Evolutionary conservation across 257 asterid genomes (phyloP).

Genomic region (Anisodus tanguticus): DNA sequence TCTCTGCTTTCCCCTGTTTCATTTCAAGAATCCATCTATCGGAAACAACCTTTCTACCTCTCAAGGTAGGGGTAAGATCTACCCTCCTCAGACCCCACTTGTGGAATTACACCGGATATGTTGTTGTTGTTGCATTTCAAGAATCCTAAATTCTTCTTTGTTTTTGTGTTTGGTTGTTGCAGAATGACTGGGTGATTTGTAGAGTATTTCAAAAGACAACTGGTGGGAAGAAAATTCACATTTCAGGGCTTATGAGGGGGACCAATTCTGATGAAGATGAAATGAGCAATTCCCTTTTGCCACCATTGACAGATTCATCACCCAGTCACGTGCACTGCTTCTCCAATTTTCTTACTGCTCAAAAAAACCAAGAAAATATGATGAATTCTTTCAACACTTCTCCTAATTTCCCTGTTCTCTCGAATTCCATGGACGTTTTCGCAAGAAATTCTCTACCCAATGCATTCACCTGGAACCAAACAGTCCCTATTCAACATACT

Average conservation of each 20-base stretch:
- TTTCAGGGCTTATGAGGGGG: conserved; percentile 60
- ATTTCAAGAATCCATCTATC: too few species aligned
- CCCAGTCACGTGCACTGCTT: conserved; percentile 83
- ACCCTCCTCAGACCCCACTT: too few species aligned
- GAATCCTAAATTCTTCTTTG: background rate
- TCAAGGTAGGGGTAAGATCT: too few species aligned
- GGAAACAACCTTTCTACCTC: too few species aligned
- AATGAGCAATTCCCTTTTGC: conserved; percentile 44
- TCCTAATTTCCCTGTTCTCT: conserved; percentile 31
- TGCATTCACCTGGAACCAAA: conserved; percentile 49
- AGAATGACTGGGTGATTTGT: conserved; percentile 95
- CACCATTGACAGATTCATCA: conserved; percentile 64
- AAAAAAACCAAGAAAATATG: conserved; percentile 44
- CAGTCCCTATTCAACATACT: conserved; percentile 42
- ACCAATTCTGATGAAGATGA: conserved; percentile 37
- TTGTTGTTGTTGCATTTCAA: background rate
- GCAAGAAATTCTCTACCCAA: conserved; percentile 29
- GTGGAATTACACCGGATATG: too few species aligned
- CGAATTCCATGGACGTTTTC: conserved; percentile 45
- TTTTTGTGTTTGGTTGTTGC: conserved; percentile 12
- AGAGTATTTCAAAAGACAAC: conserved; percentile 80
- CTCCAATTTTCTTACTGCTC: conserved; percentile 57
- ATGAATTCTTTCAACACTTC: conserved; percentile 37
- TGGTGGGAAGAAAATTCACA: conserved; percentile 81
- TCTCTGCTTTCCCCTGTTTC: background rate